Evolutionary conservation across 495 filamentous ascomycete species (phyloP), one percentile per base, ranked within the genome.

Genomic region (Astrothelium macrocarpum): DNA sequence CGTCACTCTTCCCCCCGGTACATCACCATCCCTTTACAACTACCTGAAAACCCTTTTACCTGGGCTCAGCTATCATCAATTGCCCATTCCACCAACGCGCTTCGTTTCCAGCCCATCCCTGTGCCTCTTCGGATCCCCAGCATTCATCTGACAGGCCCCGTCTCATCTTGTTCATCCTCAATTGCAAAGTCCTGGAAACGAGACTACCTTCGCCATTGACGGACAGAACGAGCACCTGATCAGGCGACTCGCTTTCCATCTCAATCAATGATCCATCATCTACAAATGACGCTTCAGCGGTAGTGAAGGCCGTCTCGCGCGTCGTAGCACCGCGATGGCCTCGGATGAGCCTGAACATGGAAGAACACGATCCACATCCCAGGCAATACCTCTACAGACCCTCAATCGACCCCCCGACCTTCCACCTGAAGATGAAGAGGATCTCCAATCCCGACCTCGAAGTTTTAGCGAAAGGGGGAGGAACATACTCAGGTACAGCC

Each of bases 361-460:
- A 66, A 74, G 80, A 66, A 71, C 78, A 60, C 71, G 79, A 32
- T 70, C 78, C 64, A 73, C 82, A 34, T 76, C 82, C 59, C 87
- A 90, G 65, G 87, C 87, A 46, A 95, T 96, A 75, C 90, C 92
- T 58, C 78, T 97, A 59, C 87, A 88, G 73, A 86, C 95, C 73
- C 85, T 96, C 59, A 84, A 85, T 32, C 80, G 83, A 61, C 77
- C 81, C 36, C 80, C 83, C 53, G 82, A 81, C 43, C 59, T 60
- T 4, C 59, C 36, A 43, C 31, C 56, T 64, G 77, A 79, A 20
- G 68, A 71, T 60, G 61, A 65, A 53, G 73, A 69, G 49, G 64
- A 63, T 49, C 68, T 65, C 64, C 66, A 65, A 60, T 72, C 60
- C 63, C 70, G 72, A 73, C 62, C 61, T 68, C 65, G 74, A 68